phyloP scores from a whole-genome alignment of 208 protist species.

The Leishmania amazonensis region DNA sequence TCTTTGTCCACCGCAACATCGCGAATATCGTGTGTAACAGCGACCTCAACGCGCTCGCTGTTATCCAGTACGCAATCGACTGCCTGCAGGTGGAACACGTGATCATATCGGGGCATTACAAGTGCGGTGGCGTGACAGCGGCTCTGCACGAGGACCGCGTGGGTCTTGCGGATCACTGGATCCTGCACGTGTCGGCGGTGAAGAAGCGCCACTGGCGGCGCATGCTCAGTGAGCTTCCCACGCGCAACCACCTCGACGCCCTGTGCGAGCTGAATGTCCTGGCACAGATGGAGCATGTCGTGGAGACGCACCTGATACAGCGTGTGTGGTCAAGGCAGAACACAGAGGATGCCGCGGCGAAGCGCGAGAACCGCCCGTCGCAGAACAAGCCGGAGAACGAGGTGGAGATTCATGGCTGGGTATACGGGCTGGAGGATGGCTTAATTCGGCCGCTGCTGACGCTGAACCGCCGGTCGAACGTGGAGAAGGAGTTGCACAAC shows the following conservation, averaged over 20 bases:
- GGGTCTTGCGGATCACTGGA: constrained; percentile 83
- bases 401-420: constrained; percentile 80
- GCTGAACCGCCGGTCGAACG: constrained; percentile 55
- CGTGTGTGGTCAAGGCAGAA: constrained; percentile 54
- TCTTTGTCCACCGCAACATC: constrained; percentile 96
- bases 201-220: constrained; percentile 75
- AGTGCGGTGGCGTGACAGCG: constrained; percentile 92
- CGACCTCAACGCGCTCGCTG: constrained; percentile 91
- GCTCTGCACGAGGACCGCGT: constrained; percentile 57
- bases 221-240: constrained; percentile 49
- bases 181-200: constrained; percentile 66
- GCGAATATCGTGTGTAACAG: constrained; percentile 92
- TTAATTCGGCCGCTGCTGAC: constrained; percentile 62
- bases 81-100: constrained; percentile 94
- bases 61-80: constrained; percentile 94
- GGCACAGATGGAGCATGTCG: constrained; percentile 61
- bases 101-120: constrained; percentile 95
- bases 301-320: constrained; percentile 69
- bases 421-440: constrained; percentile 72
- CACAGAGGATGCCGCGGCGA: constrained; percentile 45
- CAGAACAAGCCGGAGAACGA: constrained; percentile 35
- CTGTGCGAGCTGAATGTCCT: constrained; percentile 83
- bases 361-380: constrained; percentile 28
- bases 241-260: constrained; percentile 47
- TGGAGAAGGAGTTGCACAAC: constrained; percentile 42